Percentiles rank a stretch among this genome's conserved stretches.
Evolutionary conservation across 192 early-diverging fungal species (phyloP).

Genomic region (Coemansia interrupta): DNA sequence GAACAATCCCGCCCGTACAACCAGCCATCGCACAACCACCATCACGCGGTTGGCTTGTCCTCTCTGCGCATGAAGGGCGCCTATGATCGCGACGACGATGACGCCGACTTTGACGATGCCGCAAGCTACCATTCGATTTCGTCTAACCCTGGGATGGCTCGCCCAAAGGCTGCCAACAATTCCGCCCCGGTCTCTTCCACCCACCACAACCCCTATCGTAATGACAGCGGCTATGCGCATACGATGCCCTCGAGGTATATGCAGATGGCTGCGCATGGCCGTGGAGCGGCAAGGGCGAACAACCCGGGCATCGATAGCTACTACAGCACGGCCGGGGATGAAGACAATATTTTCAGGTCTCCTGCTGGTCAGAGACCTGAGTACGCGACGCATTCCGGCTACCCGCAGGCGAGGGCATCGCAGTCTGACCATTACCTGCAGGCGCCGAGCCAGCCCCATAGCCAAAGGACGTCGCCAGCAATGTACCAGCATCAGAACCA

Average conservation of each 20-base stretch:
- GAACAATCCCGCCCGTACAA: slow-evolving; percentile 4
- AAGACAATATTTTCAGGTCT: slow-evolving; percentile 22
- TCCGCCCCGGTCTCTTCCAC: not conserved
- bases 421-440: not conserved
- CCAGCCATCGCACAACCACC: not conserved
- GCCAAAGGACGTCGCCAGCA: slow-evolving; percentile 6
- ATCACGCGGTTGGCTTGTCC: slow-evolving; percentile 17
- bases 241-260: slow-evolving; percentile 35
- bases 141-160: slow-evolving; percentile 36
- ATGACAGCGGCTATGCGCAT: slow-evolving; percentile 19
- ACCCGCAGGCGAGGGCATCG: too few species aligned
- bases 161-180: slow-evolving; percentile 2
- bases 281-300: slow-evolving; percentile 9
- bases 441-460: not conserved
- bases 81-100: slow-evolving; percentile 22
- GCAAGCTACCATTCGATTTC: slow-evolving; percentile 55
- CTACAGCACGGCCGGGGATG: slow-evolving; percentile 31
- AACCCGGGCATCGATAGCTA: slow-evolving; percentile 29
- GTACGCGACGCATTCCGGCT: not conserved
- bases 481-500: slow-evolving; percentile 6
- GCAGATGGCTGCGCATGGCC: slow-evolving; percentile 30
- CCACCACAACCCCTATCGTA: slow-evolving; percentile 3
- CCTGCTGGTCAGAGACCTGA: slow-evolving; percentile 4
- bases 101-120: slow-evolving; percentile 48
- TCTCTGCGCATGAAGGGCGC: slow-evolving; percentile 12